Evolutionary conservation across 768 basidiomycete genomes (phyloP).

Genomic region (Sporobolomyces roseus): DNA sequence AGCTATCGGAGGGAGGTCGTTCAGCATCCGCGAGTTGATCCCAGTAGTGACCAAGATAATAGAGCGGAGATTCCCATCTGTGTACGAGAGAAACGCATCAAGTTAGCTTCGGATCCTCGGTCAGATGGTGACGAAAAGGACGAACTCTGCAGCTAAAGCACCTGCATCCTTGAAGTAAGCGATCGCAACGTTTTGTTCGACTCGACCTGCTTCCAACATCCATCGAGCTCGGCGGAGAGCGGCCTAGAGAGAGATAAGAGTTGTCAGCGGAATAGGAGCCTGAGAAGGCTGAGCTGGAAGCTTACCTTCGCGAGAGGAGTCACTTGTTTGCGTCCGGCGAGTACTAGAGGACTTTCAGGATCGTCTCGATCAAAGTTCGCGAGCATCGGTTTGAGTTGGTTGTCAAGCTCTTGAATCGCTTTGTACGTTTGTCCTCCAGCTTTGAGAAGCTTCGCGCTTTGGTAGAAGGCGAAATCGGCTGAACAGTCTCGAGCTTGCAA

Average conservation of each 20-base stretch:
- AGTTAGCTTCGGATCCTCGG: too few species aligned
- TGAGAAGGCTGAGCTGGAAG: not conserved
- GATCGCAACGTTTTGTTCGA: conserved; percentile 62
- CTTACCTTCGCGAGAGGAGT: conserved; percentile 66
- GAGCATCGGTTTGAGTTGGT: conserved; percentile 52
- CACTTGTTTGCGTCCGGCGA: conserved; percentile 13
- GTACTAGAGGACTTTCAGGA: not conserved
- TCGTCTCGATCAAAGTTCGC: not conserved
- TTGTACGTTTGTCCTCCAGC: conserved; percentile 73
- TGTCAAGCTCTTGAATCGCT: conserved; percentile 80
- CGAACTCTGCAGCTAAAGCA: conserved; percentile 49
- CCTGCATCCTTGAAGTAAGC: conserved; percentile 53
- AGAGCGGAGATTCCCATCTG: conserved; percentile 81
- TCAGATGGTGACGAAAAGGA: conserved; percentile 19
- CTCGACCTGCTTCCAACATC: conserved; percentile 86
- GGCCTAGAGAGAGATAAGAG: conserved; percentile 51
- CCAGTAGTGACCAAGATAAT: conserved; percentile 81
- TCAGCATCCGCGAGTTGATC: conserved; percentile 52
- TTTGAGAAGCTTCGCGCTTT: conserved; percentile 81
- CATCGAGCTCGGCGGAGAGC: conserved; percentile 69
- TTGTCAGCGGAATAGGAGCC: not conserved
- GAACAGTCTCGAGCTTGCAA: conserved; percentile 74
- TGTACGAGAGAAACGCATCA: not conserved
- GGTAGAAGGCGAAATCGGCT: conserved; percentile 73
- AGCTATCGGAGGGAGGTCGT: conserved; percentile 7